phyloP scores from a whole-genome alignment of 164 flowering plant species.

The Sedum album region DNA sequence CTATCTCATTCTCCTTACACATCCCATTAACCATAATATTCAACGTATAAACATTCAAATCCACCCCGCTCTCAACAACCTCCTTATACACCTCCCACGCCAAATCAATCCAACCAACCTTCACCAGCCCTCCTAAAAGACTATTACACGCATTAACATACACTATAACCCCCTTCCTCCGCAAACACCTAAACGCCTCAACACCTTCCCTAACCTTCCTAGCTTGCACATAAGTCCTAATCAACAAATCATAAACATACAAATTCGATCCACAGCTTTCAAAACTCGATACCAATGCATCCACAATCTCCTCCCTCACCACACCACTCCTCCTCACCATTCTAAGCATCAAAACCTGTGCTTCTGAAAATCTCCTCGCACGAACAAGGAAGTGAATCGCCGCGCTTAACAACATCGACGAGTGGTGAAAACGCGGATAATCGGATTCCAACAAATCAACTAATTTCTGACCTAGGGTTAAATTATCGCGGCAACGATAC shows the following conservation, averaged over 20 bases:
- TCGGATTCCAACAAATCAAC: no score
- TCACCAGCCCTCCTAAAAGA: slow-evolving; percentile 78
- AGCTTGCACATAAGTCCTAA: slow-evolving; percentile 83
- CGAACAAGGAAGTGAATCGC: slow-evolving; percentile 54
- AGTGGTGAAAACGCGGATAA: no score
- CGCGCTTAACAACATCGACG: no score
- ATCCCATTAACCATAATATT: slow-evolving; percentile 83
- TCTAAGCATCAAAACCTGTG: slow-evolving; percentile 64
- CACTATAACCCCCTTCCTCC: slow-evolving; percentile 35
- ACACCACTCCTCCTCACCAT: slow-evolving; percentile 74
- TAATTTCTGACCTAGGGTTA: slow-evolving; percentile 41
- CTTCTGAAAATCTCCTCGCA: slow-evolving; percentile 51
- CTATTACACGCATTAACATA: slow-evolving; percentile 75
- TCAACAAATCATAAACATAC: slow-evolving; percentile 61
- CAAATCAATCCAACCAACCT: slow-evolving; percentile 68
- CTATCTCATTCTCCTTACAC: slow-evolving; percentile 58
- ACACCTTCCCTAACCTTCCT: slow-evolving; percentile 63
- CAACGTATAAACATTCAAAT: slow-evolving; percentile 63
- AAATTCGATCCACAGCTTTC: slow-evolving; percentile 32
- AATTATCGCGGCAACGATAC: slow-evolving; percentile 34
- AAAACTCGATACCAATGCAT: slow-evolving; percentile 37
- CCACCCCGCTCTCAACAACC: slow-evolving; percentile 29
- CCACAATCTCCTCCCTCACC: slow-evolving; percentile 50
- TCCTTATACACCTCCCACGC: slow-evolving; percentile 65
- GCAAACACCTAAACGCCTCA: slow-evolving; percentile 52